Evolutionary conservation across 805 yeast genomes (phyloP).

Genomic region (Jamesozyma gamospora): DNA sequence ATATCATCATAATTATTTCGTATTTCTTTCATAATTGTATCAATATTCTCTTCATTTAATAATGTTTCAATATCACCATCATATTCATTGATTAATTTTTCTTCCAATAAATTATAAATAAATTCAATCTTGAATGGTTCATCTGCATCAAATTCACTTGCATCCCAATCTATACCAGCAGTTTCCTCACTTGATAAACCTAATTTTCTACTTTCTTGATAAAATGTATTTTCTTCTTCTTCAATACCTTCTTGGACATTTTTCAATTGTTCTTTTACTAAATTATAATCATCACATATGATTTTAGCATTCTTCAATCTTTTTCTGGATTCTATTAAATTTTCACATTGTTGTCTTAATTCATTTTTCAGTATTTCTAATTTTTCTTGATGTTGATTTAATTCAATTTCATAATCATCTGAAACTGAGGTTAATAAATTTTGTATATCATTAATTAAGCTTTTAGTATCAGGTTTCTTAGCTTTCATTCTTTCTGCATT

Average conservation of each 20-base stretch:
- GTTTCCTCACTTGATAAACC: constrained; percentile 26
- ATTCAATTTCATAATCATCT: constrained; percentile 48
- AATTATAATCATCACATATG: constrained; percentile 46
- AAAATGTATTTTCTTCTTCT: constrained; percentile 52
- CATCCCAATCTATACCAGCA: constrained; percentile 26
- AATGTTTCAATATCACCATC: constrained; percentile 24
- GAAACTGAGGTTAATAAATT: constrained; percentile 43
- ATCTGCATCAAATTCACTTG: constrained; percentile 72
- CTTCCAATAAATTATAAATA: constrained; percentile 45
- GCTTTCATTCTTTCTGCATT: neutral
- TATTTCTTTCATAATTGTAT: constrained; percentile 16
- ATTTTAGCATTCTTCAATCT: constrained; percentile 24
- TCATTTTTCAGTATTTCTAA: constrained; percentile 44
- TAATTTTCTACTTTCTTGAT: constrained; percentile 32
- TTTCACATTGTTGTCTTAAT: constrained; percentile 17
- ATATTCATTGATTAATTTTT: constrained; percentile 28
- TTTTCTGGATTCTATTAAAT: constrained; percentile 20
- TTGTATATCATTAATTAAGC: constrained; percentile 39
- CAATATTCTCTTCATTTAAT: constrained; percentile 15
- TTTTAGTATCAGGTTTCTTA: constrained; percentile 18
- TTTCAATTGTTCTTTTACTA: constrained; percentile 43
- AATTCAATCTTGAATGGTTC: constrained; percentile 74
- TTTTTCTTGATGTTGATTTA: constrained; percentile 41
- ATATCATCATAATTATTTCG: constrained; percentile 9
- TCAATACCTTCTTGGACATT: constrained; percentile 54